These are phyloP conservation scores for Candida bentonensis DNA, from an alignment of 805 yeast species.

Conservation along the genomic window DNA sequence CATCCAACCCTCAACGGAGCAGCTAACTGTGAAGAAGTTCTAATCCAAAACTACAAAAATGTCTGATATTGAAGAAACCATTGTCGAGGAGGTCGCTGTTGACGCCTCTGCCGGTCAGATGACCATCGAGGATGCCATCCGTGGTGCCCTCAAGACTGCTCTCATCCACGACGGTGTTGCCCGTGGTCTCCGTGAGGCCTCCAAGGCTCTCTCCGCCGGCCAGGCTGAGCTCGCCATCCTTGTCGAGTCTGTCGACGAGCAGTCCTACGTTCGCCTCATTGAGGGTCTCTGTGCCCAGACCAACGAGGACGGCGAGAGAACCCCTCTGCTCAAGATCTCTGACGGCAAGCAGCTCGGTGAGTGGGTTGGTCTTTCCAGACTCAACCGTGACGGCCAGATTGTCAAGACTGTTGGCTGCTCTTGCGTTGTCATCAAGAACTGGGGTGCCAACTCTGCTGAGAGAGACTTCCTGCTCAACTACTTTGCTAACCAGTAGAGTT, in stretches of 20 bases:
- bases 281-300: conserved; percentile 75
- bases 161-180: conserved; percentile 99
- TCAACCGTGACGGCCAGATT: conserved; percentile 99
- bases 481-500: conserved; percentile 26
- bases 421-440: conserved; percentile 97
- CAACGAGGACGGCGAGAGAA: conserved; percentile 89
- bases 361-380: conserved; percentile 99
- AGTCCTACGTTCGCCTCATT: conserved; percentile 87
- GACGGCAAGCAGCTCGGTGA: conserved; percentile 99
- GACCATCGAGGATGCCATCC: conserved; percentile 96
- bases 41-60: conserved; percentile 8
- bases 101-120: conserved; percentile 79
- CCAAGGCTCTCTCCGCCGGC: conserved; percentile 95
- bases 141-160: conserved; percentile 95
- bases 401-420: conserved; percentile 99
- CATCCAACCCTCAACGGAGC: neutral
- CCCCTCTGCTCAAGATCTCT: conserved; percentile 97
- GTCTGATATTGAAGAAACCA: conserved; percentile 92
- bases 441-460: conserved; percentile 99
- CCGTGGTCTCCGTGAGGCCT: conserved; percentile 99
- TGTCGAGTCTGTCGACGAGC: conserved; percentile 98
- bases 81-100: conserved; percentile 60
- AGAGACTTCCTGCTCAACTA: conserved; percentile 91
- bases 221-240: conserved; percentile 96
- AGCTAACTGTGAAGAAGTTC: conserved; percentile 1